Percentiles rank a stretch among this genome's conserved stretches.
These are phyloP conservation scores for Diaporthe helianthi DNA, from an alignment of 2,329 filamentous ascomycete species.

Conservation along the genomic window DNA sequence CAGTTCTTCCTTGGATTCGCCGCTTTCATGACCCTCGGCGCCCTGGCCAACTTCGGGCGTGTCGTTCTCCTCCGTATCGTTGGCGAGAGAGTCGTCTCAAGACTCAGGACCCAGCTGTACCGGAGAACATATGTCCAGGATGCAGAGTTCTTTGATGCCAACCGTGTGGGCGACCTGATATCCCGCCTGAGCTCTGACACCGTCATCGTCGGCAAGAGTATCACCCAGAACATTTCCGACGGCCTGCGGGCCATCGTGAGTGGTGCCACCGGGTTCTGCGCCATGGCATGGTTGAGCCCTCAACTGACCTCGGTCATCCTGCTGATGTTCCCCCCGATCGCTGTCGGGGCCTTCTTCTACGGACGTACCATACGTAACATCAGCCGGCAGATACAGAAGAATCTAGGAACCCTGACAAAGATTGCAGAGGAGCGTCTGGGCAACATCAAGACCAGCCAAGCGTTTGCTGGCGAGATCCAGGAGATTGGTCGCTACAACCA, in stretches of 20 bases:
- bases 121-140: slow-evolving; percentile 94
- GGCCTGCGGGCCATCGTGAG: slow-evolving; percentile 91
- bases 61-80: slow-evolving; percentile 94
- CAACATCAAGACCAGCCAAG: slow-evolving; percentile 95
- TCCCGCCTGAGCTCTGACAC: slow-evolving; percentile 95
- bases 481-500: slow-evolving; percentile 91
- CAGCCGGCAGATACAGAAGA: slow-evolving; percentile 92
- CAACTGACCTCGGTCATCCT: slow-evolving; percentile 87
- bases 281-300: slow-evolving; percentile 96
- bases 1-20: slow-evolving; percentile 89
- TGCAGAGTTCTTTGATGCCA: slow-evolving; percentile 98
- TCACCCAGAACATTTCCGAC: slow-evolving; percentile 96
- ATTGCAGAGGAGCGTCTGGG: slow-evolving; percentile 98
- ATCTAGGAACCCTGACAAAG: slow-evolving; percentile 90
- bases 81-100: slow-evolving; percentile 91
- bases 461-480: slow-evolving; percentile 90
- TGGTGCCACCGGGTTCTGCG: slow-evolving; percentile 83
- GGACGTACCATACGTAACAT: slow-evolving; percentile 87
- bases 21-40: slow-evolving; percentile 79
- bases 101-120: slow-evolving; percentile 88
- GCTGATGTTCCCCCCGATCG: slow-evolving; percentile 89
- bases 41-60: slow-evolving; percentile 89
- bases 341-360: slow-evolving; percentile 89
- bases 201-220: slow-evolving; percentile 97
- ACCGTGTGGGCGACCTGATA: slow-evolving; percentile 94